Conservation (phyloP, 2,329 filamentous ascomycete genomes). For the Phoma herbarum region DNA sequence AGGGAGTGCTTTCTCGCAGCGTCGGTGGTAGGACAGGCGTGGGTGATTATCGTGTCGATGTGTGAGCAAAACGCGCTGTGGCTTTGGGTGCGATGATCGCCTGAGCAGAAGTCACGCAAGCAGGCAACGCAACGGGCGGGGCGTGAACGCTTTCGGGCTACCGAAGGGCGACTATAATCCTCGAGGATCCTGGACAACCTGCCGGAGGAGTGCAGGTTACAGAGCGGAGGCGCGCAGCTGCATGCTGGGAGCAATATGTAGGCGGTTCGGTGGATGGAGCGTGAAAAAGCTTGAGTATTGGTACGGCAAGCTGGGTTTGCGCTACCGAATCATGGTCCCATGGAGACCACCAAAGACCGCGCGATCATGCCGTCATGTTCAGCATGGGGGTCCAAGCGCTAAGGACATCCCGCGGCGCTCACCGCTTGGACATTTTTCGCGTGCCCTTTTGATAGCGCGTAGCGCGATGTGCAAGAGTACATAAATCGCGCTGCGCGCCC, state of each 20-base stretch:
- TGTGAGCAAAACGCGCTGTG: constrained; percentile 2
- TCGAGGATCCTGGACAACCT: constrained; percentile 14
- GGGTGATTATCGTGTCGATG: constrained; percentile 9
- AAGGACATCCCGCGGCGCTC: constrained; percentile 17
- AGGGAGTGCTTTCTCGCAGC: not conserved
- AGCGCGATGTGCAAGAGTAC: not conserved
- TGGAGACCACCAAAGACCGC: constrained; percentile 10
- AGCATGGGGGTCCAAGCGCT: constrained; percentile 18
- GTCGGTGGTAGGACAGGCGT: constrained; percentile 10
- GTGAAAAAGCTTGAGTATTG: constrained; percentile 26
- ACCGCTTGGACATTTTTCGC: constrained; percentile 16
- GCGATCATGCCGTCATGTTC: constrained; percentile 16
- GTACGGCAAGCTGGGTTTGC: constrained; percentile 21
- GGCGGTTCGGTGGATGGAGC: constrained; percentile 19
- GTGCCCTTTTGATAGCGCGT: constrained; percentile 12
- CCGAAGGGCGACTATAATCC: constrained; percentile 5
- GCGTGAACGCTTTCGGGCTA: constrained; percentile 14
- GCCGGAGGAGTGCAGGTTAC: constrained; percentile 19
- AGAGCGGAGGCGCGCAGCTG: constrained; percentile 18
- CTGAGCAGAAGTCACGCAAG: constrained; percentile 22
- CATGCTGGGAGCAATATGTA: constrained; percentile 23
- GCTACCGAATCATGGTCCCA: constrained; percentile 19
- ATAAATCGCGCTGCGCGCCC: constrained; percentile 7
- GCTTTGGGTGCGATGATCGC: constrained; percentile 12
- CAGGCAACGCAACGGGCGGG: constrained; percentile 13